phyloP scores from a whole-genome alignment of 1,284 basidiomycete species.

The Apiotrichum sp. region DNA sequence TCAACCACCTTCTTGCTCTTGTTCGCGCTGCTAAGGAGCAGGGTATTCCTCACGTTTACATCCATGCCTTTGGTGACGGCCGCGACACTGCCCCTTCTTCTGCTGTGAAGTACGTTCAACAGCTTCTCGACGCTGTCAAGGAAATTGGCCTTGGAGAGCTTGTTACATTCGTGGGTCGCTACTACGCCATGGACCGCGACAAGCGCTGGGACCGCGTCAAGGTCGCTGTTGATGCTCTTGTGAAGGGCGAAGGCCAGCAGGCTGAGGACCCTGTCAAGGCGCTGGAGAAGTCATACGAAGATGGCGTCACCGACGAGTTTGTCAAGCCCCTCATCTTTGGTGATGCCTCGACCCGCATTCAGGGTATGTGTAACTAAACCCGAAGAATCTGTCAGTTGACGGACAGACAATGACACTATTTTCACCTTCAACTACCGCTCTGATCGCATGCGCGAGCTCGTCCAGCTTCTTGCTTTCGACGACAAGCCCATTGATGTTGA shows the following conservation, averaged over 20 bases:
- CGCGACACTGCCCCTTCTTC: constrained; percentile 83
- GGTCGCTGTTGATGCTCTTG: constrained; percentile 74
- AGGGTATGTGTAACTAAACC: constrained; percentile 52
- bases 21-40: constrained; percentile 79
- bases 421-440: constrained; percentile 96
- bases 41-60: constrained; percentile 72
- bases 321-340: constrained; percentile 85
- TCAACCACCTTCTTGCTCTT: constrained; percentile 74
- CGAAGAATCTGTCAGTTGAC: not conserved
- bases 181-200: constrained; percentile 94
- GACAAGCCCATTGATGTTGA: constrained; percentile 75
- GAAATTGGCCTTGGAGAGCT: constrained; percentile 59
- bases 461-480: constrained; percentile 66
- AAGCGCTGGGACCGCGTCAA: constrained; percentile 90
- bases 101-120: constrained; percentile 62
- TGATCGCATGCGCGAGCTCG: constrained; percentile 85
- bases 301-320: constrained; percentile 84
- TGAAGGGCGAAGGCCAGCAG: constrained; percentile 65
- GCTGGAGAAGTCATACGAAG: constrained; percentile 67
- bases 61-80: constrained; percentile 81
- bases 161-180: constrained; percentile 74
- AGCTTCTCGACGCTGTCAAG: constrained; percentile 69
- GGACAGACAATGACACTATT: constrained; percentile 61
- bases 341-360: constrained; percentile 68
- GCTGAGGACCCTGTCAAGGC: constrained; percentile 59